Percentiles rank a stretch among this genome's conserved stretches.
These are phyloP conservation scores for Omphalotus olearius DNA, from an alignment of 1,284 basidiomycete genomes.

Conservation along the genomic window DNA sequence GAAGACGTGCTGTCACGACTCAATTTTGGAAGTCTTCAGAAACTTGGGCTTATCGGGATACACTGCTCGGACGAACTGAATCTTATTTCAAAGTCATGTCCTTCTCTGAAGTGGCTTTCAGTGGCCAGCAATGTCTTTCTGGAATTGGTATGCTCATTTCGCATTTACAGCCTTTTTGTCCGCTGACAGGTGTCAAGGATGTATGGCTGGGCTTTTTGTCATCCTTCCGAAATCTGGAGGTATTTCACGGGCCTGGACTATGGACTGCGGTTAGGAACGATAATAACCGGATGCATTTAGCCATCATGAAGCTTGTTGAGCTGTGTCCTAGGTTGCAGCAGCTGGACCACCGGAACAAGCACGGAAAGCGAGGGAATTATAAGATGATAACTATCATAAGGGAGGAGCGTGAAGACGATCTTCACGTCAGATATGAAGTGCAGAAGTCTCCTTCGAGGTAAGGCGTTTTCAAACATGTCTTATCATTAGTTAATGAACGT, in stretches of 20 bases:
- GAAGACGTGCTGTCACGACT: background rate
- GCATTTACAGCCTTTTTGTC: background rate
- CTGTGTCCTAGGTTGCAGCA: conserved; percentile 36
- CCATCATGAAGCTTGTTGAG: conserved; percentile 33
- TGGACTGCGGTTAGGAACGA: conserved; percentile 33
- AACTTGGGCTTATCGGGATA: background rate
- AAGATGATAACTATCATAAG: conserved; percentile 35
- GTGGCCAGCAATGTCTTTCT: background rate
- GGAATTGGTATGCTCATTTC: conserved; percentile 3
- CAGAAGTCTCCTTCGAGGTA: conserved; percentile 29
- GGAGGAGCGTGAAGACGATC: conserved; percentile 21
- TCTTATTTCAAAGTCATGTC: background rate
- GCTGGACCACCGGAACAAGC: conserved; percentile 34
- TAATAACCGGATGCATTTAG: conserved; percentile 32
- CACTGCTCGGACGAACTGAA: background rate
- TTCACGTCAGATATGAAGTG: conserved; percentile 30
- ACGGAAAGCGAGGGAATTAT: conserved; percentile 26
- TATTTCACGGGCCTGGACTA: conserved; percentile 35
- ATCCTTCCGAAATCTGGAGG: conserved; percentile 34
- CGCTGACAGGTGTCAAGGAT: conserved; percentile 21
- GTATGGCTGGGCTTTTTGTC: conserved; percentile 34
- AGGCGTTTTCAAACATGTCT: conserved; percentile 5
- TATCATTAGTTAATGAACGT: conserved; percentile 1
- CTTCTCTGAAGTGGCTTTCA: conserved; percentile 2
- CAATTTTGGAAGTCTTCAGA: conserved; percentile 2